These are phyloP conservation scores for Mycena latifolia DNA, from an alignment of 768 basidiomycete species.

Conservation along the genomic window DNA sequence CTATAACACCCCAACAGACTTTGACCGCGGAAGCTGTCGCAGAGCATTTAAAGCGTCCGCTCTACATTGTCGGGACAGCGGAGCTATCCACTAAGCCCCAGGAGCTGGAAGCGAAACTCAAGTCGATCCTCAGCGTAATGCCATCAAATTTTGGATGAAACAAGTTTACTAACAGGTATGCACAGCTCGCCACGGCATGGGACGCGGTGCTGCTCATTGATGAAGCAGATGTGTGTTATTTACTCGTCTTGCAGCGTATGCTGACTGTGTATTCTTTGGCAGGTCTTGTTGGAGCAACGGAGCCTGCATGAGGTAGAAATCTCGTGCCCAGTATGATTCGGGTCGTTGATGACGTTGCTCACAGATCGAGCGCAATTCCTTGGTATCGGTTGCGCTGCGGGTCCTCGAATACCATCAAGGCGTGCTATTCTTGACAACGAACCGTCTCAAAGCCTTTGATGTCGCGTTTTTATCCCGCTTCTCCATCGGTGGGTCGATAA, in stretches of 20 bases:
- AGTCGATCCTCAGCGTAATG: conserved; percentile 36
- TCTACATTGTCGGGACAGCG: conserved; percentile 39
- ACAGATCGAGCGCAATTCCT: conserved; percentile 39
- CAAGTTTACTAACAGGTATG: too few relatives aligned
- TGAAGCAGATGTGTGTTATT: conserved; percentile 40
- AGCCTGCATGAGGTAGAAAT: conserved; percentile 34
- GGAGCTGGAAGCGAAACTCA: conserved; percentile 38
- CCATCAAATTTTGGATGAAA: background rate
- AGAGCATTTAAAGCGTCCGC: conserved; percentile 40
- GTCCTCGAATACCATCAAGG: conserved; percentile 51
- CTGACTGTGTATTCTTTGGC: background rate
- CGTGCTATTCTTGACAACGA: conserved; percentile 55
- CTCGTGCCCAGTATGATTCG: too few relatives aligned
- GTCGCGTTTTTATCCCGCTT: conserved; percentile 54
- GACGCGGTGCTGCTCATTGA: conserved; percentile 40
- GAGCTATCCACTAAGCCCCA: conserved; percentile 41
- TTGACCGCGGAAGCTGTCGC: conserved; percentile 46
- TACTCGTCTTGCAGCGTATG: background rate
- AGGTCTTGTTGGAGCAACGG: conserved; percentile 42
- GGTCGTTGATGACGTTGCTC: background rate
- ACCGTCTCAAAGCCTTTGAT: conserved; percentile 51
- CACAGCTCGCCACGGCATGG: conserved; percentile 38
- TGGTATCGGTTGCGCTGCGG: conserved; percentile 44
- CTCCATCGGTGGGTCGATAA: conserved; percentile 47
- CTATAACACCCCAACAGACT: conserved; percentile 26